phyloP scores from a whole-genome alignment of 1,284 basidiomycete species.

The Cystobasidium pallidum region DNA sequence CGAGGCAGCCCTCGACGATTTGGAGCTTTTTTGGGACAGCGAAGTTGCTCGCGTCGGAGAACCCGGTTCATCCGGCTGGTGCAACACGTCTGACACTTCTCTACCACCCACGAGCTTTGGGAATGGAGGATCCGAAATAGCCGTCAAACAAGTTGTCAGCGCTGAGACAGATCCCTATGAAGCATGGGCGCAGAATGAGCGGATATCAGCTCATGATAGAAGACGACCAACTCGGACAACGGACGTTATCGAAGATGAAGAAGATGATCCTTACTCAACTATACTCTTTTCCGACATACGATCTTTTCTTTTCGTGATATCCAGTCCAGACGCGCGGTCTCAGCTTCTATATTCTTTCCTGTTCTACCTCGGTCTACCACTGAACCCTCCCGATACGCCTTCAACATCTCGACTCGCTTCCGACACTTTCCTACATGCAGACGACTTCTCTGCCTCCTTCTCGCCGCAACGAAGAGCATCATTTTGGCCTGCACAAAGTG shows the following conservation, averaged over 20 bases:
- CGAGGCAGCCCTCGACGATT: slow-evolving; percentile 52
- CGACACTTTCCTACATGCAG: slow-evolving; percentile 57
- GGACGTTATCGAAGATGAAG: slow-evolving; percentile 60
- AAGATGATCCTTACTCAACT: slow-evolving; percentile 74
- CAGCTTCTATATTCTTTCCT: slow-evolving; percentile 76
- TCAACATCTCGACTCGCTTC: slow-evolving; percentile 55
- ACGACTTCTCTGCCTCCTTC: slow-evolving; percentile 47
- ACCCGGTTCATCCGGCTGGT: slow-evolving; percentile 58
- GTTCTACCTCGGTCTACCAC: slow-evolving; percentile 70
- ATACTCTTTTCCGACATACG: slow-evolving; percentile 80
- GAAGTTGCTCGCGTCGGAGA: slow-evolving; percentile 61
- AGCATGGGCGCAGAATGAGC: slow-evolving; percentile 71
- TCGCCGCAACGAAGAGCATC: slow-evolving; percentile 46
- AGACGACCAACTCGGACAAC: slow-evolving; percentile 66
- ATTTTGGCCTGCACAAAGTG: slow-evolving; percentile 50
- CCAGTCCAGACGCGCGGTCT: slow-evolving; percentile 62
- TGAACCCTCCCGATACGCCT: slow-evolving; percentile 57
- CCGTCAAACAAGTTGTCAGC: not conserved
- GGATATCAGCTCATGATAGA: slow-evolving; percentile 59
- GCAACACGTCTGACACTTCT: slow-evolving; percentile 43
- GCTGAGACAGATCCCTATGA: slow-evolving; percentile 48
- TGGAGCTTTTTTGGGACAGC: slow-evolving; percentile 62
- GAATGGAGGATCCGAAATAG: not conserved
- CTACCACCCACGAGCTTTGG: slow-evolving; percentile 1
- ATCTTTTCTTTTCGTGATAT: slow-evolving; percentile 68